Conservation (phyloP, 768 basidiomycete genomes). For the Tephrocybe sp. region DNA sequence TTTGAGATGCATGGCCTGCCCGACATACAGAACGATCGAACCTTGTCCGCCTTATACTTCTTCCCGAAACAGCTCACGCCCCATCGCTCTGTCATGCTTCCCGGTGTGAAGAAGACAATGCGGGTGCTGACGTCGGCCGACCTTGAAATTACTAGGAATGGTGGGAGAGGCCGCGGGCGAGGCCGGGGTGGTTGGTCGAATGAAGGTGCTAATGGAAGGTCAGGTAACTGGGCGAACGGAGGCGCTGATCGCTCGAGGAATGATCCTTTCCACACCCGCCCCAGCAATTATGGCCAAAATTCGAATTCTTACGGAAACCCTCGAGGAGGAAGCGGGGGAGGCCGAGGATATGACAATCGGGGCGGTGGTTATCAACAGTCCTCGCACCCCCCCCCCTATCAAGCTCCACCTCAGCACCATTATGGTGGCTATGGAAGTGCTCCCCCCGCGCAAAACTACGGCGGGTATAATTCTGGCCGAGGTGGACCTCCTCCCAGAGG, state of each 20-base stretch:
- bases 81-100: slow-evolving; percentile 82
- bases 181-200: slow-evolving; percentile 35
- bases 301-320: slow-evolving; percentile 28
- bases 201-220: slow-evolving; percentile 14
- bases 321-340: slow-evolving; percentile 21
- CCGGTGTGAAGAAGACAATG: slow-evolving; percentile 60
- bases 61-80: slow-evolving; percentile 88
- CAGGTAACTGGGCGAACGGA: slow-evolving; percentile 28
- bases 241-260: slow-evolving; percentile 37
- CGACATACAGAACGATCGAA: slow-evolving; percentile 86
- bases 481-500: slow-evolving; percentile 28
- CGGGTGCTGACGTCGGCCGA: slow-evolving; percentile 69
- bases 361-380: slow-evolving; percentile 35
- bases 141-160: slow-evolving; percentile 63
- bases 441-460: slow-evolving; percentile 24
- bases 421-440: slow-evolving; percentile 33
- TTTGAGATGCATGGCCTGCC: slow-evolving; percentile 57
- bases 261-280: slow-evolving; percentile 48
- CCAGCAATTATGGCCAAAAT: slow-evolving; percentile 34
- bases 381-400: slow-evolving; percentile 31
- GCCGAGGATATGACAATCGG: slow-evolving; percentile 30
- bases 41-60: slow-evolving; percentile 83
- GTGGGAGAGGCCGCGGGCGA: slow-evolving; percentile 51
- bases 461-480: slow-evolving; percentile 26
- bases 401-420: slow-evolving; percentile 26